Base-by-base conservation (phyloP, 208 protist species). In the Leishmania aethiopica region DNA sequence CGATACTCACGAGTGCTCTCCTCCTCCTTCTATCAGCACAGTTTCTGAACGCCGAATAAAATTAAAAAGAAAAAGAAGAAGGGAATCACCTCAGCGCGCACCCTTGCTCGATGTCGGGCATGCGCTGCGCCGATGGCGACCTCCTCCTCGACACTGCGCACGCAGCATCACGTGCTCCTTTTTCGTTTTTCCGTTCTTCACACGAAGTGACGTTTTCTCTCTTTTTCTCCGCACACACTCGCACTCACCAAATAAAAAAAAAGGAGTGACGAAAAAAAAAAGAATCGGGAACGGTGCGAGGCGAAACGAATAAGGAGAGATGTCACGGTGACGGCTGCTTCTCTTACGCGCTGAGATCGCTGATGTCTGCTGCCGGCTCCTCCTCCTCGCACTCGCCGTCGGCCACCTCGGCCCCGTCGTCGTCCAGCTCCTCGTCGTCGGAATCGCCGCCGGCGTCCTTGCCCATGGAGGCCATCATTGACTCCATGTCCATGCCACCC, bases 381-480 rank as follows among this genome's bases (percentile, higher is more conserved):
- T 91, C 84, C 42, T 77, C 70, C 59, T 76, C 78, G 57, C 28
- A 15, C 59, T 64, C 59, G 59, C 11, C 59, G 59, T 64, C 59
- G n/a, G 25, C 28, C 32, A 35, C 19, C 40, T 91, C 90, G 2
- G 80, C 81, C 10, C 84, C 75, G 37, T 55, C 88, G 66, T 83
- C 86, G 8, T 75, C 71, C 6, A 82, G 78, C 40, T 90, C 88
- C 47, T 94, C 92, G 40, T 94, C 89, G 71, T 89, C 89, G 67
- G 81, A 84, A 78, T 95, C 89, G 17, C 47, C 72, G 53, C 83
- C 85, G 67, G 85, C 84, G 35, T 83, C 88, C 22, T 74, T 79
- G 77, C 81, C 85, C 87, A 90, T 88, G n/a, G 77, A 85, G 19
- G 78, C 84, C 90, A 95, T 93, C 87, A 93, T 88, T 2, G 83